A percentile compares a stretch with the other conserved stretches of the same genome.
Conservation (phyloP, 306 rosid genomes). For the Gleditsia sinensis region DNA sequence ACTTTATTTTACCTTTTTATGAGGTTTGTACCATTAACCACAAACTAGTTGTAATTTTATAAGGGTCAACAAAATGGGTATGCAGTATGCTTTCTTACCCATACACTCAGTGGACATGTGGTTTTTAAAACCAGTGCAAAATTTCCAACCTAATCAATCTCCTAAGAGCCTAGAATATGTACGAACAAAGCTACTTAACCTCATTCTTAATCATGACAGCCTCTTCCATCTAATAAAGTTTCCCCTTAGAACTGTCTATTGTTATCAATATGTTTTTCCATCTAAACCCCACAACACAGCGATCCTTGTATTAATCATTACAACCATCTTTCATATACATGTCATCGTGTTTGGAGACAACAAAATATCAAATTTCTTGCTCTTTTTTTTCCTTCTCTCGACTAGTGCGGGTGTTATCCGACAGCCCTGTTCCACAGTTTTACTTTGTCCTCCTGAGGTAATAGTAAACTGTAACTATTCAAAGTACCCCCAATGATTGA, state of each 20-base stretch:
- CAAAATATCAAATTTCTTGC: constrained; percentile 6
- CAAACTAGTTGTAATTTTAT: not conserved
- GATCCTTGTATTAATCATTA: constrained; percentile 41
- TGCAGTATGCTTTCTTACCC: not conserved
- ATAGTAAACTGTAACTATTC: constrained; percentile 3
- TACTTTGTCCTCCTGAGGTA: constrained; percentile 1
- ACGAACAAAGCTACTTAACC: not conserved
- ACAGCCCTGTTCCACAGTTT: constrained; percentile 30
- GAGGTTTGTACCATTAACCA: constrained; percentile 3
- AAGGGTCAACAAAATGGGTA: not conserved
- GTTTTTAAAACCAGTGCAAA: not conserved
- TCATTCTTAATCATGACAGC: constrained; percentile 21
- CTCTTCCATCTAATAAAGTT: constrained; percentile 22
- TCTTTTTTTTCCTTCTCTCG: constrained; percentile 18
- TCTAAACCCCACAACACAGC: not conserved
- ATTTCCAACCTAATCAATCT: constrained; percentile 3
- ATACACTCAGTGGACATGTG: not conserved
- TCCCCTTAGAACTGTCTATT: not conserved
- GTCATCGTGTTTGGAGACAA: constrained; percentile 37
- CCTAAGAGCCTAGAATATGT: not conserved
- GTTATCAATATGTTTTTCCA: not conserved
- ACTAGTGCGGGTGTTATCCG: constrained; percentile 27
- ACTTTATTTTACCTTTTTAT: not conserved
- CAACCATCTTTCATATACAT: constrained; percentile 26
- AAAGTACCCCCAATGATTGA: constrained; percentile 44